Evolutionary conservation across 2,329 filamentous ascomycete genomes (phyloP), one percentile per base, ranked within the genome.

Genomic region (Penicillium sp.): DNA sequence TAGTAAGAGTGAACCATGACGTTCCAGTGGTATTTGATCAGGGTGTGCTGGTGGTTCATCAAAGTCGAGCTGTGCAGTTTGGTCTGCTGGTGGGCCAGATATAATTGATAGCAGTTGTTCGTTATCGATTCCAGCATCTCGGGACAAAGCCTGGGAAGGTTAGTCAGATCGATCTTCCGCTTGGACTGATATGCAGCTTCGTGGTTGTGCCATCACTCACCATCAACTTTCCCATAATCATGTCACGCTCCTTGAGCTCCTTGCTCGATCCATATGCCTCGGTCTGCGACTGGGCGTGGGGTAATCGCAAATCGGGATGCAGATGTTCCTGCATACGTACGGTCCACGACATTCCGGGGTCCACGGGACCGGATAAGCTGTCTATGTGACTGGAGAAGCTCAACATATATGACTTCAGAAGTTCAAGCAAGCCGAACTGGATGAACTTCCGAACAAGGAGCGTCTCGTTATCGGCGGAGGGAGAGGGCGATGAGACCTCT

Each of bases 341-440:
- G 0, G 74, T 66, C 71, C 72, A 75, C 11, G 69, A 69, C 69
- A 76, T 67, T 1, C 70, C 72, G 0, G 68, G 64, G 12, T 70
- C 67, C 37, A 66, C 57, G 11, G 66, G 64, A 16, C 61, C 47
- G 0, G 66, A 65, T 30, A 70, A 64, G 39, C 63, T 68, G 12
- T 70, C 67, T 36, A 66, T 58, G 11, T 66, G 64, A 16, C 61
- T 48, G 0, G 66, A 65, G 31, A 70, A 64, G 39, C 63, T 68
- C 51, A 80, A 63, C 41, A 83, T 65, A 50, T 83, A 85, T 19
- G 82, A 79, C 57, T 86, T 83, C 7, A 83, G 64, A 10, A 83
- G 63, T 56, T 84, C 81, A 2, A 83, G 78, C 11, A 83, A 63
- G 50, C 83, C 83, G 14, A 82, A 81, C 54, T 84, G 81, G n/a